Base-by-base conservation (phyloP, 169 alveolate genomes). In the Eimeria falciformis region DNA sequence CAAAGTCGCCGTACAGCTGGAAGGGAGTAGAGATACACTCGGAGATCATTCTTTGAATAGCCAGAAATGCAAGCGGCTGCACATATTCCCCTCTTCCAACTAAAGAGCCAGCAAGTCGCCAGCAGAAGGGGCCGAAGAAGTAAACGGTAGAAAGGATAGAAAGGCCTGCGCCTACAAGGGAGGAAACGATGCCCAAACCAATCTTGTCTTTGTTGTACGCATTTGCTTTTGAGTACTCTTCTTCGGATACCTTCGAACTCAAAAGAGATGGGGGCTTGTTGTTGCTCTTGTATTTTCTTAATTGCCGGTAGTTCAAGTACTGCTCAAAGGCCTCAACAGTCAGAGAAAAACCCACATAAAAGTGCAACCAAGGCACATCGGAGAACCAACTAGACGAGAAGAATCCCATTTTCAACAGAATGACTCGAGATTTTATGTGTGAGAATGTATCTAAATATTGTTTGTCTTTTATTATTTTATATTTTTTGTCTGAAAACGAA, bases 1-100 rank as follows among this genome's bases (percentile, higher is more conserved):
- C 97, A 94, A 97, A 97, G 90, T 97, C 97, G 84, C 95, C 77
- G 95, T 97, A 98, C 47, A 93, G 75, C 77, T 79, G 79, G 55
- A 56, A 73, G 66, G 92, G 89, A 27, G 82, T 69, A 25, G 68
- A 55, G 62, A 88, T 55, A 37, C 53, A 58, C 58, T 62, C 75
- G 27, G 65, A 77, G 68, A 88, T 37, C 65, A 79, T 58, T 4
- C 71, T 27, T 29, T 62, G 78, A 37, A 93, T 62, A 45, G 53
- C 89, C 79, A 79, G 23, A n/a, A 85, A 88, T 53, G 40, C 47
- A 78, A 86, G 66, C 27, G 91, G 84, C n/a, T 65, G 92, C 5
- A 46, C 47, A 58, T 75, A 85, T 12, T 84, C 95, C 58, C 85
- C 86, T 23, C 27, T 56, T 11, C 90, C 86, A 14, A 53, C 83